Percentiles rank a stretch among this genome's conserved stretches.
Conservation (phyloP, 2,329 filamentous ascomycete species). For the Colletotrichum spinosum region DNA sequence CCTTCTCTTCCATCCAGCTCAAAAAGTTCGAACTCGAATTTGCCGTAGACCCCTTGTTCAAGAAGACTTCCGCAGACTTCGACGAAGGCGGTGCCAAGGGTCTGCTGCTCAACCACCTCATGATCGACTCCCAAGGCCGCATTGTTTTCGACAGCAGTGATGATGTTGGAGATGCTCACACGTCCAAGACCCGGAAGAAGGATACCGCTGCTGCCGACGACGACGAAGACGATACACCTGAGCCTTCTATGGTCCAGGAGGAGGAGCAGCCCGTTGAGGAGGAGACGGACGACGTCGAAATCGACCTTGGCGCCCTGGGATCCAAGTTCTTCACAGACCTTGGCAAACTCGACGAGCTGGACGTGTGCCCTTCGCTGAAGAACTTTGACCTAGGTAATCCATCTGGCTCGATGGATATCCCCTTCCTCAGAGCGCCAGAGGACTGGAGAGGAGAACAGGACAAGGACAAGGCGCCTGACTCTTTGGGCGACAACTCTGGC, state of each 20-base stretch:
- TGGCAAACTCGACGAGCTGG: slow-evolving; percentile 80
- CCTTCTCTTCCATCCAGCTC: slow-evolving; percentile 87
- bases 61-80: slow-evolving; percentile 98
- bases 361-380: slow-evolving; percentile 95
- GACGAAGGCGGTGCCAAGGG: slow-evolving; percentile 98
- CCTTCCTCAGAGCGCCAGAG: slow-evolving; percentile 89
- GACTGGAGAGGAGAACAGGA: slow-evolving; percentile 83
- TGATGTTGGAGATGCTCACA: slow-evolving; percentile 71
- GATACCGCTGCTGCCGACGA: slow-evolving; percentile 54
- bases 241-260: slow-evolving; percentile 38
- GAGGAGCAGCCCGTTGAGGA: slow-evolving; percentile 48
- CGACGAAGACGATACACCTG: slow-evolving; percentile 51
- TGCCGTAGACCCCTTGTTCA: slow-evolving; percentile 97
- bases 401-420: slow-evolving; percentile 86
- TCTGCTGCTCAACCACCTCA: slow-evolving; percentile 93
- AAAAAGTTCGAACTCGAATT: slow-evolving; percentile 99
- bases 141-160: slow-evolving; percentile 99
- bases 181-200: slow-evolving; percentile 50
- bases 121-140: slow-evolving; percentile 89
- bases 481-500: slow-evolving; percentile 76
- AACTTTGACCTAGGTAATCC: slow-evolving; percentile 91
- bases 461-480: slow-evolving; percentile 66
- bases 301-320: slow-evolving; percentile 82
- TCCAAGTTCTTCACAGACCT: slow-evolving; percentile 89
- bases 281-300: slow-evolving; percentile 68